Conservation (phyloP, 2,329 filamentous ascomycete genomes). For the Fonsecaea monophora region DNA sequence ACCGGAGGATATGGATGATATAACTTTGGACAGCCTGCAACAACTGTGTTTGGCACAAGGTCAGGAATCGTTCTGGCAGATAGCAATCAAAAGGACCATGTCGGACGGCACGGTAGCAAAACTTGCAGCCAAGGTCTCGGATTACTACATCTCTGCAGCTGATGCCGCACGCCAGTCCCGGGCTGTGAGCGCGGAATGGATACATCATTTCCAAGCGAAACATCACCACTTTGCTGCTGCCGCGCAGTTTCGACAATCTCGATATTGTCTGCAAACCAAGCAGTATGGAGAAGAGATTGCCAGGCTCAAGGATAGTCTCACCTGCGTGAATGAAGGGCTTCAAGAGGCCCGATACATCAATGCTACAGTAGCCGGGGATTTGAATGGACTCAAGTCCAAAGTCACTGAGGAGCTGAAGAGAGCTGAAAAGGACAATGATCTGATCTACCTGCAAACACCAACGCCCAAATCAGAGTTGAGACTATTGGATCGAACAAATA, state of each 20-base stretch:
- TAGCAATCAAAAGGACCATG: constrained; percentile 90
- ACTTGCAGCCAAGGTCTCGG: constrained; percentile 86
- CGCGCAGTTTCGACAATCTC: constrained; percentile 88
- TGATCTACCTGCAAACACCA: constrained; percentile 87
- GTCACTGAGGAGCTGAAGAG: constrained; percentile 88
- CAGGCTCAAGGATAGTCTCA: constrained; percentile 78
- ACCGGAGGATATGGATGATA: constrained; percentile 93
- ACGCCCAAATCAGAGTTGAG: constrained; percentile 88
- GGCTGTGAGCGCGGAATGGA: constrained; percentile 91
- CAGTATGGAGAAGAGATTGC: constrained; percentile 97
- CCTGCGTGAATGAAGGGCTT: constrained; percentile 82
- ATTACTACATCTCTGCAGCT: constrained; percentile 83
- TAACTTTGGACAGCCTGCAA: constrained; percentile 82
- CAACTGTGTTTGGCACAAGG: constrained; percentile 88
- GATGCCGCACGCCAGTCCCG: constrained; percentile 89
- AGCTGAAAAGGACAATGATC: constrained; percentile 90
- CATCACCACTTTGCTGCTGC: constrained; percentile 97
- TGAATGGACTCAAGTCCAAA: constrained; percentile 80
- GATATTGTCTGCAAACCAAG: constrained; percentile 89
- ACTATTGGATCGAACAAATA: constrained; percentile 82
- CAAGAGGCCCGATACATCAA: constrained; percentile 84
- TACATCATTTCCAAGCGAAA: constrained; percentile 96
- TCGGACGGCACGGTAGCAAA: constrained; percentile 93
- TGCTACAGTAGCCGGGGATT: constrained; percentile 78
- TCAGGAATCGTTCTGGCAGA: constrained; percentile 98